These are phyloP conservation scores for Pseudisothecium myosuroides DNA, from an alignment of 225 moss, liverwort and hornwort genomes.

Conservation along the genomic window DNA sequence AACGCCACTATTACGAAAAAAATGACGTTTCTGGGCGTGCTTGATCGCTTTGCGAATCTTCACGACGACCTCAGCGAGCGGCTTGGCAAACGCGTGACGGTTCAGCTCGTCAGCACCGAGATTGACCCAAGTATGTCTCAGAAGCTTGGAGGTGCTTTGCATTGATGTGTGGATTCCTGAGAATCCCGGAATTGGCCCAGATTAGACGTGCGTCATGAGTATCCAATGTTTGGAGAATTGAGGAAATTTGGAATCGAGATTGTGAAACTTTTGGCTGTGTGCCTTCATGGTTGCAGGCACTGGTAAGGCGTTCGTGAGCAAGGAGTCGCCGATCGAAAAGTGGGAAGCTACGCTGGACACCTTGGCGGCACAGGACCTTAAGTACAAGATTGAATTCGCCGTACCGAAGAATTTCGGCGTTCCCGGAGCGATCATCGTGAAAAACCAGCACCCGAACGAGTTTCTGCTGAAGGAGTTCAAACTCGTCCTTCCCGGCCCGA, in stretches of 20 bases:
- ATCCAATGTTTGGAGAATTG: no score
- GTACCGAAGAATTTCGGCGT: conserved; percentile 43
- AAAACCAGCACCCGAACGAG: conserved; percentile 60
- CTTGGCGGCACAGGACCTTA: neutral
- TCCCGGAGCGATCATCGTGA: conserved; percentile 60
- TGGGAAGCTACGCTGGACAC: neutral
- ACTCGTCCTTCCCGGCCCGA: conserved; percentile 13
- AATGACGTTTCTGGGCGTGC: neutral
- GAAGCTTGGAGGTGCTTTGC: neutral
- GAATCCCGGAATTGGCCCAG: no score
- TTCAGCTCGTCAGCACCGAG: conserved; percentile 27
- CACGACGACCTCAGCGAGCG: neutral
- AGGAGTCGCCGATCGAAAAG: neutral
- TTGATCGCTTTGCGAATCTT: conserved; percentile 4
- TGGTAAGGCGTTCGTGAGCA: neutral
- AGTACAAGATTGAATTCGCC: conserved; percentile 1
- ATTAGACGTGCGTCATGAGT: no score
- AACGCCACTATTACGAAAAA: conserved; percentile 18
- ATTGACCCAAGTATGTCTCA: neutral
- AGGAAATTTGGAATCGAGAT: neutral
- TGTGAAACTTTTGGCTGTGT: neutral
- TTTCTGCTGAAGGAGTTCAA: conserved; percentile 37
- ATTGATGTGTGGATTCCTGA: no score
- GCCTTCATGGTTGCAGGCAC: neutral
- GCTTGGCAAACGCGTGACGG: neutral